Base-by-base conservation (phyloP, 2,329 filamentous ascomycete genomes). In the Helotiales sp. region DNA sequence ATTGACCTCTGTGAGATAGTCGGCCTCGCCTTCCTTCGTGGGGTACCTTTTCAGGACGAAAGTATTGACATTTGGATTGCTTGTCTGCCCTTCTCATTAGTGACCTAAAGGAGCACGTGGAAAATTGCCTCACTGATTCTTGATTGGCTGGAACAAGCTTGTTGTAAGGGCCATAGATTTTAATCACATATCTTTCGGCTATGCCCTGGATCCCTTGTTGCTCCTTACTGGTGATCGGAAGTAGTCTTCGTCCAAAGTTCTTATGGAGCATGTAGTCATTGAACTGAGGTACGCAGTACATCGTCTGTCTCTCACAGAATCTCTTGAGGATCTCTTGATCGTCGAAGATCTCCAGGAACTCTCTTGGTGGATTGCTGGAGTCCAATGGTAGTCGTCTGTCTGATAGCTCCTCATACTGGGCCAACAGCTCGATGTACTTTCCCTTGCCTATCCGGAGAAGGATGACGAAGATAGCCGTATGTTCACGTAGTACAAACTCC, bases 1-100 rank as follows among this genome's bases (percentile, higher is more conserved):
- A 31, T 61, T 64, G 30, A 67, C 60, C 64, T 72, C 67, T 25
- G 64, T 52, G 6, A 63, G 58, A 54, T 69, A 70, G 19, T 62
- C 57, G 24, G 7, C 31, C 50, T 67, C 54, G 9, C 56, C 66
- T 33, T 65, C 56, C 9, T 51, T 54, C 8, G 34, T 58, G 12
- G 63, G 42, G 53, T 70, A 72, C 31, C 55, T 64, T 55, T 71
- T 70, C 17, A 71, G 51, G 9, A 67, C 57, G 58, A 70, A 71
- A 12, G 61, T 67, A 48, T 70, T 66, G 2, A 54, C 44, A 13
- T 61, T 30, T 7, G 49, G 6, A 54, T 40, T 29, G 30, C 59
- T 6, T 55, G 40, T 24, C 17, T 54, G 44, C 31, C 5, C 19
- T 51, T 29, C 34, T 15, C n/a, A 47, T 38, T 15, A 44, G 40